Conservation (phyloP, 257 asterid species). For the Lantana camara region DNA sequence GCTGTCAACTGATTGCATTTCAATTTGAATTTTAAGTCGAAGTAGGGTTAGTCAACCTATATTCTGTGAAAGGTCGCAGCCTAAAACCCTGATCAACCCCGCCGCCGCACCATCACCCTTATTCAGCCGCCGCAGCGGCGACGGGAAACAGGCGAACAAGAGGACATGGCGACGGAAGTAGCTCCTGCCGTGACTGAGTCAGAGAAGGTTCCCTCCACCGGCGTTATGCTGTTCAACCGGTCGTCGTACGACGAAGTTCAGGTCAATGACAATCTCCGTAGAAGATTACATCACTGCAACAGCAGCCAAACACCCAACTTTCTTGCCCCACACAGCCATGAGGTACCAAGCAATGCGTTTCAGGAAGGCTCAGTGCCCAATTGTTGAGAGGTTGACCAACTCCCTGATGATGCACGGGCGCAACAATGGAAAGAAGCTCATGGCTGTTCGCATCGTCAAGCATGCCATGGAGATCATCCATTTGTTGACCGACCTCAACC, state of each 20-base stretch:
- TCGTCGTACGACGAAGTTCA: constrained; percentile 73
- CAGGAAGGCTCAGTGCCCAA: constrained; percentile 91
- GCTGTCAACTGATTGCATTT: too few species aligned
- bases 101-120: too few species aligned
- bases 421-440: constrained; percentile 60
- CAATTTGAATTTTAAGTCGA: too few species aligned
- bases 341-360: constrained; percentile 81
- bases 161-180: constrained; percentile 41
- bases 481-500: constrained; percentile 54
- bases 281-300: constrained; percentile 84
- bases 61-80: too few species aligned
- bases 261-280: constrained; percentile 57
- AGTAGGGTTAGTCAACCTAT: too few species aligned
- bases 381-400: constrained; percentile 74
- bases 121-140: too few species aligned
- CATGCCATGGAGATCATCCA: constrained; percentile 73
- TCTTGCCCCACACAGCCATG: constrained; percentile 75
- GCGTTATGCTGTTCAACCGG: constrained; percentile 62
- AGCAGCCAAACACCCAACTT: constrained; percentile 62
- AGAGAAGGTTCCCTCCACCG: constrained; percentile 37
- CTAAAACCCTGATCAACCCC: too few species aligned
- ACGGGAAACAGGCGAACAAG: constrained; percentile 25
- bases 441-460: constrained; percentile 54
- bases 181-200: constrained; percentile 26
- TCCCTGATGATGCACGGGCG: constrained; percentile 64